Evolutionary conservation across 176 grass and related monocot species (phyloP), one percentile per base, ranked within the genome.

Genomic region (Carex kokanica): DNA sequence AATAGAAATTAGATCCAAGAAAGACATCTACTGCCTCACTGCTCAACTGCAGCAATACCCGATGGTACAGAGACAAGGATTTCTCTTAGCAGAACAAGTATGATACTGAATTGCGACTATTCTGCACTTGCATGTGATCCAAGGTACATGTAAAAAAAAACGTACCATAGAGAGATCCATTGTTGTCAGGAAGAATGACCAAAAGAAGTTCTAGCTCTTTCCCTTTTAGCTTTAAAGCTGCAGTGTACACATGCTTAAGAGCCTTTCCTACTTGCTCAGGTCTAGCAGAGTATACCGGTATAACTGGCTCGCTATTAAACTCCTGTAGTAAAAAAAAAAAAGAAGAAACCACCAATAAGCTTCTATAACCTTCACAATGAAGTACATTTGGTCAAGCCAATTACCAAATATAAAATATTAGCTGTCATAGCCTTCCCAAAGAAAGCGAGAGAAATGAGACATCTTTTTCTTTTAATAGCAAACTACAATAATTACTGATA

Each of bases 191-290:
- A 47, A 99, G 97, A 71, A 99, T 99, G 45, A 45, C 97, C 66
- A 99, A 74, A 86, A 99, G 91, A 92, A 99, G 93, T 62, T 99
- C 97, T 56, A 99, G 88, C 78, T 99, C 97, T 94, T 96, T 99
- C 29, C 97, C 97, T 86, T 93, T 99, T 16, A 93, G 91, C 78
- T 91, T 99, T 80, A 86, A 70, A 87, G 97, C 85, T 85, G 92
- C 79, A 88, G 93, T 96, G 83, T 89, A 99, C 10, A 99, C 91
- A 88, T 96, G 86, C 69, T 91, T 95, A 78, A 99, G 88, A 67
- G 97, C 91, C 88, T 93, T 99, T 16, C 85, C 90, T 40, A 99
- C 97, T 87, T 96, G 93, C 53, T 99, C 97, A 11, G 97, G 97
- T 83, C 93, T 88, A 86, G 93, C 89, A 86, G 93, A 96, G 86